Evolutionary conservation across 768 basidiomycete genomes (phyloP).

Genomic region (Bullera alba): DNA sequence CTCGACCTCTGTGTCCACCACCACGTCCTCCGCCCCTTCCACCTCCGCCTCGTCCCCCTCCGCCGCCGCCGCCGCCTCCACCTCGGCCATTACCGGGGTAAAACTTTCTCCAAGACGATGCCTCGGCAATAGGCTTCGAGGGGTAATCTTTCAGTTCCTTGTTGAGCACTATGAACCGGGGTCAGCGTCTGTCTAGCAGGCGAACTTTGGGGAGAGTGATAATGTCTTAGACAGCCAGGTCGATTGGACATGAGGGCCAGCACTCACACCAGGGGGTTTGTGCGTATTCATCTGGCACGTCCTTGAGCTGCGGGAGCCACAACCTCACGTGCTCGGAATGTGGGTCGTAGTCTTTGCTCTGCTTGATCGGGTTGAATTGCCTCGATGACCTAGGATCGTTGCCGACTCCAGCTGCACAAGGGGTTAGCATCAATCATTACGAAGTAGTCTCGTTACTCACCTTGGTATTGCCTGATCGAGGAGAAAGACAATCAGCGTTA

Average conservation of each 20-base stretch:
- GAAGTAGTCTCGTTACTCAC: background rate
- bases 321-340: conserved; percentile 30
- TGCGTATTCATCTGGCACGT: conserved; percentile 26
- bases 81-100: conserved; percentile 15
- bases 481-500: background rate
- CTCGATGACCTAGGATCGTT: conserved; percentile 43
- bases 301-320: conserved; percentile 42
- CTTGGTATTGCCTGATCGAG: conserved; percentile 19
- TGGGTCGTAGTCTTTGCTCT: conserved; percentile 43
- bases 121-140: conserved; percentile 28
- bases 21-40: conserved; percentile 8
- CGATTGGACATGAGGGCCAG: background rate
- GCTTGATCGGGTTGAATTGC: conserved; percentile 47
- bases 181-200: background rate
- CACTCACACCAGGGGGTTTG: conserved; percentile 46
- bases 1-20: conserved; percentile 3
- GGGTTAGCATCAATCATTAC: background rate
- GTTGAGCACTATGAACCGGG: conserved; percentile 16
- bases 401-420: conserved; percentile 40
- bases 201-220: background rate
- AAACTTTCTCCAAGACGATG: conserved; percentile 36
- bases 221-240: background rate
- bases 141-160: conserved; percentile 29
- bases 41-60: conserved; percentile 10
- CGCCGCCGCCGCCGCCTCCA: conserved; percentile 5